These are phyloP conservation scores for Chenopodium berlandieri DNA, from an alignment of 148 eudicot genomes.

Conservation along the genomic window DNA sequence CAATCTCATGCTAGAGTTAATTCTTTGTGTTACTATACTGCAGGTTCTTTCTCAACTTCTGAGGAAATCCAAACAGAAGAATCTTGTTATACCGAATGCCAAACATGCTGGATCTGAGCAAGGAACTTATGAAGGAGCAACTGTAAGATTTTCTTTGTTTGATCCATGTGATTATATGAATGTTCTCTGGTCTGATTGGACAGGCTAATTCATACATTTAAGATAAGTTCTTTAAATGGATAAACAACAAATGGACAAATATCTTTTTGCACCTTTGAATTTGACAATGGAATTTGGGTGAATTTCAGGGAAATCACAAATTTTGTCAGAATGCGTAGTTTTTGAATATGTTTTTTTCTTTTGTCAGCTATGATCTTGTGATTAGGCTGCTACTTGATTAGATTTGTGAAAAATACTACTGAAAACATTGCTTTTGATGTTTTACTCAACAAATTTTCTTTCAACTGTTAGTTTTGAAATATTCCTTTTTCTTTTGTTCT, in stretches of 20 bases:
- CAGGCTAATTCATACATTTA: neutral
- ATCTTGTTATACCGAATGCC: slow-evolving; percentile 82
- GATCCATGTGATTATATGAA: neutral
- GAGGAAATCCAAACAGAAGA: slow-evolving; percentile 86
- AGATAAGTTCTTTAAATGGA: neutral
- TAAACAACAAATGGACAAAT: neutral
- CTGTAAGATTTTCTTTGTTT: slow-evolving; percentile 55
- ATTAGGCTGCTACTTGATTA: neutral
- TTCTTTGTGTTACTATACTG: slow-evolving; percentile 22
- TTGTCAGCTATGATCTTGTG: neutral
- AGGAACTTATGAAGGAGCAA: slow-evolving; percentile 99
- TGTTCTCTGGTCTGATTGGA: neutral
- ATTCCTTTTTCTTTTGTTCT: slow-evolving; percentile 4
- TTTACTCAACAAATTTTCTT: neutral
- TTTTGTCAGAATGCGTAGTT: neutral
- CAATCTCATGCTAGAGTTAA: slow-evolving; percentile 12
- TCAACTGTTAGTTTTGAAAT: neutral
- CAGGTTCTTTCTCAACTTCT: slow-evolving; percentile 99
- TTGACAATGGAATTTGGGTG: neutral
- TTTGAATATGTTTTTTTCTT: neutral
- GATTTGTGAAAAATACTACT: neutral
- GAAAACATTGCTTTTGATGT: neutral
- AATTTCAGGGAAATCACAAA: neutral
- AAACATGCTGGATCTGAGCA: slow-evolving; percentile 94
- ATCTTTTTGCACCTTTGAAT: neutral